Evolutionary conservation across 75 land plant genomes (phyloP), one percentile per base, ranked within the genome.

Genomic region (Cryptomeria japonica): DNA sequence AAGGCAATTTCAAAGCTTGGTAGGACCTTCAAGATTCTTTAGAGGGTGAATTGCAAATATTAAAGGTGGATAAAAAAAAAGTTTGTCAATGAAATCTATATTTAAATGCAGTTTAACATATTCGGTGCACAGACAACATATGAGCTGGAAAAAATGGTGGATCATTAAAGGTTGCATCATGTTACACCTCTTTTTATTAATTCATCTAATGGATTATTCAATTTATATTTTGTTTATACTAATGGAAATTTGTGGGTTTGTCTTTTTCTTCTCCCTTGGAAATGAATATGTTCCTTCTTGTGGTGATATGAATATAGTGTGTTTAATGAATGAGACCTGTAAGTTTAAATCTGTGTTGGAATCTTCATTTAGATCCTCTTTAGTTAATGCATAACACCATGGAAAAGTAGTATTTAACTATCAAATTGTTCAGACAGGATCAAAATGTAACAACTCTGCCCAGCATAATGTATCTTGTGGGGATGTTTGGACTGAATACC

Each of bases 401-500:
- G 70, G 8, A 64, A 25, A 10, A 34, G 37, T 34, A 75, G 11
- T 75, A 75, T 34, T n/a, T 32, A 31, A 75, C 5, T 82, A 46
- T 46, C 51, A 46, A 3, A 13, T 12, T 82, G 11, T 12, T 10
- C 84, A 82, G 84, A 14, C 49, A 28, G 32, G 84, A 44, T 46
- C 84, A 44, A n/a, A 82, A 82, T 22, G 47, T 12, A 46, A 46
- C 42, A 46, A n/a, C 53, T n/a, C 31, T 0, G 32, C 84, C 5
- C 19, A 28, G 31, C 47, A 38, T 25, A 90, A 91, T 82, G 85
- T 68, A 39, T 91, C 92, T 49, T 91, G 92, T 56, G 90, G 91
- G 25, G 92, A 91, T 61, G 91, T 92, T 72, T 95, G 97, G 97
- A 95, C 96, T 37, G 97, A 96, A 83, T 96, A 96, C 87, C 96